phyloP scores from a whole-genome alignment of 352 stramenopile genomes.

The Pythium sp. region DNA sequence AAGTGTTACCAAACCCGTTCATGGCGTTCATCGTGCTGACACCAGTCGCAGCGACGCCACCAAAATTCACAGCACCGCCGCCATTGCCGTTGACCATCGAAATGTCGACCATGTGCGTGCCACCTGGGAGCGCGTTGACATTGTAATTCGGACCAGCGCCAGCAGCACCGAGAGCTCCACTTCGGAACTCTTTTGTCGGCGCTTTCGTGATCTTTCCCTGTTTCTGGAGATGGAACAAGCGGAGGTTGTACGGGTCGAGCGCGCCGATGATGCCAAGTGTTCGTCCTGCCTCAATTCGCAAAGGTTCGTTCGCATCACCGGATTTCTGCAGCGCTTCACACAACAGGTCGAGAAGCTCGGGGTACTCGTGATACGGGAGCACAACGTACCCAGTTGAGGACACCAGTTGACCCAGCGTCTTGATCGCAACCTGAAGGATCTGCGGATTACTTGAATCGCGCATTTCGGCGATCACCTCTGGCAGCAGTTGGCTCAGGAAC shows the following conservation, averaged over 20 bases:
- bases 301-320: slow-evolving; percentile 67
- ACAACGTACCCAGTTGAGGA: slow-evolving; percentile 84
- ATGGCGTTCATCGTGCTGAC: slow-evolving; percentile 24
- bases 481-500: slow-evolving; percentile 82
- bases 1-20: slow-evolving; percentile 12
- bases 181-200: slow-evolving; percentile 72
- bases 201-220: slow-evolving; percentile 71
- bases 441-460: slow-evolving; percentile 81
- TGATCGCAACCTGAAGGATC: slow-evolving; percentile 84
- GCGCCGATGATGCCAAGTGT: slow-evolving; percentile 81
- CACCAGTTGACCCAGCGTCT: slow-evolving; percentile 80
- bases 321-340: slow-evolving; percentile 79
- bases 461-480: slow-evolving; percentile 87
- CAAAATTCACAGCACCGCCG: slow-evolving; percentile 22
- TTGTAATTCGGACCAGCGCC: slow-evolving; percentile 25
- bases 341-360: slow-evolving; percentile 76
- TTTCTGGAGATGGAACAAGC: slow-evolving; percentile 78
- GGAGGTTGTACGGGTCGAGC: slow-evolving; percentile 83
- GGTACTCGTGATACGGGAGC: slow-evolving; percentile 82
- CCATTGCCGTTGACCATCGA: slow-evolving; percentile 22
- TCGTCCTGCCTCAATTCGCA: slow-evolving; percentile 77
- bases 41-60: slow-evolving; percentile 21
- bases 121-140: slow-evolving; percentile 16
- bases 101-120: slow-evolving; percentile 18
- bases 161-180: slow-evolving; percentile 33